These are phyloP conservation scores for Bullera alba DNA, from an alignment of 768 basidiomycete species.

Conservation along the genomic window DNA sequence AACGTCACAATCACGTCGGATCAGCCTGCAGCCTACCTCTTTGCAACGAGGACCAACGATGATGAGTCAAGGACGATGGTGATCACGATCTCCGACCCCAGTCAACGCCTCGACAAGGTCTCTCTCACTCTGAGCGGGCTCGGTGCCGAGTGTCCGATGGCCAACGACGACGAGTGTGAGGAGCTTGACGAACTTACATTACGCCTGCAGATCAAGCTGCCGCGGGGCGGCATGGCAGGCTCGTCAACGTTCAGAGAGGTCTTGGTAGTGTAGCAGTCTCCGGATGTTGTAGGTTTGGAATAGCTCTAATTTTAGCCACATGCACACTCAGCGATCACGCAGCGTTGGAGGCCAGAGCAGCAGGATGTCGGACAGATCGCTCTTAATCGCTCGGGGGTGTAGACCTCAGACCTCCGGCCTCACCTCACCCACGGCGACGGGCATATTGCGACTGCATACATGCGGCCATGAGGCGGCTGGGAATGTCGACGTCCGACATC, in stretches of 20 bases:
- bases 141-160: neutral
- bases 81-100: conserved; percentile 61
- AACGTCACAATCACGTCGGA: conserved; percentile 5
- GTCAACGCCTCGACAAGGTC: conserved; percentile 48
- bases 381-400: too few species aligned
- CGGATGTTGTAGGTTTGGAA: too few species aligned
- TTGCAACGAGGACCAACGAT: conserved; percentile 51
- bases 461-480: too few species aligned
- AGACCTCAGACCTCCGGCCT: too few species aligned
- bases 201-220: conserved; percentile 9
- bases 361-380: too few species aligned
- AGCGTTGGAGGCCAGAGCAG: too few species aligned
- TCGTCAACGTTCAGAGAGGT: conserved; percentile 6
- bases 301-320: too few species aligned
- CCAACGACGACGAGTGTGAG: conserved; percentile 2
- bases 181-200: neutral
- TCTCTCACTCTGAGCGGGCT: conserved; percentile 1
- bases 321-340: too few species aligned
- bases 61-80: conserved; percentile 49
- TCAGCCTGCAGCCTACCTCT: conserved; percentile 42
- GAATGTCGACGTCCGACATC: too few species aligned
- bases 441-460: too few species aligned
- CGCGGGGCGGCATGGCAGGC: conserved; percentile 15
- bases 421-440: too few species aligned
- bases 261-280: neutral